These are phyloP conservation scores for Chlorencoelia australis DNA, from an alignment of 2,329 filamentous ascomycete species.

Conservation along the genomic window DNA sequence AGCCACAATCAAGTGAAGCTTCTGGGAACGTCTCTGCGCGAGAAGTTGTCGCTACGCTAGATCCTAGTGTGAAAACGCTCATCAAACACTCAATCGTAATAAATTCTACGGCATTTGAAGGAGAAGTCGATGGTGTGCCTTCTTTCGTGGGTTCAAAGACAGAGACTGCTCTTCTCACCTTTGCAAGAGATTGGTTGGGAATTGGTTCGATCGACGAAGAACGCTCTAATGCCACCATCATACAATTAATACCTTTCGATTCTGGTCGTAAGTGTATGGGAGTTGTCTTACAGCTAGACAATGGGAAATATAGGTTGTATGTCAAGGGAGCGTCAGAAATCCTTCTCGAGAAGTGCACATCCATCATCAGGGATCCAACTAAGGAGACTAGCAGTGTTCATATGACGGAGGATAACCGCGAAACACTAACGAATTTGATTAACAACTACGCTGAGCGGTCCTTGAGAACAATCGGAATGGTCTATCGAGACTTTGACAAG, in stretches of 20 bases:
- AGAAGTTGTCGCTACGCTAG: conserved; percentile 24
- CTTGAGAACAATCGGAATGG: conserved; percentile 63
- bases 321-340: conserved; percentile 47
- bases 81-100: conserved; percentile 54
- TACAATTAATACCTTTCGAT: conserved; percentile 36
- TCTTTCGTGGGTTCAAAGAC: conserved; percentile 69
- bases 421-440: conserved; percentile 44
- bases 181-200: conserved; percentile 54
- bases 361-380: conserved; percentile 46
- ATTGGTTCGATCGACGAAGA: conserved; percentile 52
- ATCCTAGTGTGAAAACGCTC: conserved; percentile 27
- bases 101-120: conserved; percentile 62
- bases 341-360: conserved; percentile 33
- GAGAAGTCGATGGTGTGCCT: conserved; percentile 46
- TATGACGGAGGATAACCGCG: conserved; percentile 46
- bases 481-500: conserved; percentile 61
- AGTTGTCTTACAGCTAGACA: conserved; percentile 44
- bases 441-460: conserved; percentile 55
- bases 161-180: conserved; percentile 63
- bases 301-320: conserved; percentile 34
- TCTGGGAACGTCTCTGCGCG: conserved; percentile 21
- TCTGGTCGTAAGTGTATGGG: conserved; percentile 56
- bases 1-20: conserved; percentile 11
- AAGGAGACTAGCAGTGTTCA: conserved; percentile 42
- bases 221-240: conserved; percentile 49